Evolutionary conservation across 768 basidiomycete species (phyloP), one percentile per base, ranked within the genome.

Genomic region (Sporobolomyces phaffii): DNA sequence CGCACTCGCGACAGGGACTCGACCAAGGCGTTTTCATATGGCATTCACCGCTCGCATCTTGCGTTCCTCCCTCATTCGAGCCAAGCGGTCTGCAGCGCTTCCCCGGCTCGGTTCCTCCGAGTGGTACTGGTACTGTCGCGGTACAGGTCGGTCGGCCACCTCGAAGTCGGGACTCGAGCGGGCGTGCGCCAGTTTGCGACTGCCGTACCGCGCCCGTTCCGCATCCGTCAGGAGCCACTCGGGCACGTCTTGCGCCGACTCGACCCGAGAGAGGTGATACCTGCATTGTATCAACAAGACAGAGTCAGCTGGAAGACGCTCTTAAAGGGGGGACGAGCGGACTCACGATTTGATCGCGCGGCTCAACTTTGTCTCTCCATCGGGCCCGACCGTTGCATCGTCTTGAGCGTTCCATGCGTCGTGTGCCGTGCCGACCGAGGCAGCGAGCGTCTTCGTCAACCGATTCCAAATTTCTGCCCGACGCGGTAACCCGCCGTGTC

Each of bases 381-480:
- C 56, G 22, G 56, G 56, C 22, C 56, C 56, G 29, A 58, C 31
- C 20, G 28, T 44, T 11, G 31, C 56, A 24, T 58, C 56, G 24
- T 58, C 56, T 33, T 58, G 43, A 1, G 31, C 41, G 36, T 44
- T 45, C 41, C 41, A 58, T 2, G 41, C 43, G 20, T 56, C 54
- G 26, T 56, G 38, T 11, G 33, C 54, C 2, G 56, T 58, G 18
- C 43, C 43, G n/a, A 58, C 56, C 31, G 56, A 58, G 11, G 56
- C 43, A 20, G 56, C 56, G 22, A 58, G 41, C 5, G 43, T 58
- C 18, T 43, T 45, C 7, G 56, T 58, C 56, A 58, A 38, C 13
- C 43, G 41, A 38, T 58, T 58, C 56, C 56, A 58, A 2, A 58
- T 58, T n/a, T 45, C n/a, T n/a, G n/a, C n/a, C n/a, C n/a, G n/a